Evolutionary conservation across 768 basidiomycete species (phyloP).

Genomic region (Boletus reticulatus): DNA sequence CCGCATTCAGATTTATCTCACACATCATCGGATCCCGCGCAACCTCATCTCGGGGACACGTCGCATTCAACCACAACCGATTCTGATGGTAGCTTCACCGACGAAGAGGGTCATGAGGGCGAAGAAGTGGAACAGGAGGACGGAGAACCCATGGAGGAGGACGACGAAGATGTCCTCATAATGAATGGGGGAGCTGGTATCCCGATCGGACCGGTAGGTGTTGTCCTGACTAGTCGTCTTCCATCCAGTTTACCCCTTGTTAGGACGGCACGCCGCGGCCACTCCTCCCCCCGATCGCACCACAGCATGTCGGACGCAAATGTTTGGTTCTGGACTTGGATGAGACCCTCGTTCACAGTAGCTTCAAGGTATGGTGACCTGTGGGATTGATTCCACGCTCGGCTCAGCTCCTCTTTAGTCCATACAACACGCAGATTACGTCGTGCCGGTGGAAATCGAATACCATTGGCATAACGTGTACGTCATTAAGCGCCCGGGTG

Average conservation of each 20-base stretch:
- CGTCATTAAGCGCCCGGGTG: conserved; percentile 97
- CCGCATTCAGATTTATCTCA: conserved; percentile 24
- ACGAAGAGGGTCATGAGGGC: conserved; percentile 66
- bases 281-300: conserved; percentile 79
- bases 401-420: conserved; percentile 50
- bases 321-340: conserved; percentile 96
- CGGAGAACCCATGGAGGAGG: conserved; percentile 63
- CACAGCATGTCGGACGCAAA: conserved; percentile 84
- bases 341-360: conserved; percentile 95
- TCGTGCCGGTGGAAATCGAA: conserved; percentile 98
- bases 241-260: conserved; percentile 2
- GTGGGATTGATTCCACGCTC: not conserved
- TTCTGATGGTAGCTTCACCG: conserved; percentile 45
- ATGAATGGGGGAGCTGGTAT: conserved; percentile 93
- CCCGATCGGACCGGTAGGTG: conserved; percentile 84
- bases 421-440: conserved; percentile 92
- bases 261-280: conserved; percentile 88
- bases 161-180: conserved; percentile 89
- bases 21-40: conserved; percentile 23
- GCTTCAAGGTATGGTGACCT: conserved; percentile 78
- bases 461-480: conserved; percentile 99
- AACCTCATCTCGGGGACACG: conserved; percentile 28
- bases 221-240: not conserved
- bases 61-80: conserved; percentile 33
- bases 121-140: conserved; percentile 66